A percentile compares a stretch with the other conserved stretches of the same genome.
Evolutionary conservation across 2,329 filamentous ascomycete species (phyloP).

Genomic region (Alternaria gaisen): DNA sequence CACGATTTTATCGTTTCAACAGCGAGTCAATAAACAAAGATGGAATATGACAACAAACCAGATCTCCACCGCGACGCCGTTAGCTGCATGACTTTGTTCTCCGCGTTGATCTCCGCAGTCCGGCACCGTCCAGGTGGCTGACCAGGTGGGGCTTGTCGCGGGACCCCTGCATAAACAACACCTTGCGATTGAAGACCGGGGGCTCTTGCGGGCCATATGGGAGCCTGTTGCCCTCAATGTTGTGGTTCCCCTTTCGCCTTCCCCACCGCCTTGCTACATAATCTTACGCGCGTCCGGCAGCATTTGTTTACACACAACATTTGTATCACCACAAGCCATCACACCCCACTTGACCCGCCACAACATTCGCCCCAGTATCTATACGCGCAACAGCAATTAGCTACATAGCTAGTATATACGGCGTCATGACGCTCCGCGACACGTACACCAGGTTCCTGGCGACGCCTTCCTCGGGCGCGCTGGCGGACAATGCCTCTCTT

Average conservation of each 20-base stretch:
- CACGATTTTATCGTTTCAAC: not conserved
- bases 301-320: slow-evolving; percentile 24
- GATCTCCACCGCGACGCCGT: slow-evolving; percentile 5
- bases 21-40: not conserved
- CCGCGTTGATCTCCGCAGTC: slow-evolving; percentile 22
- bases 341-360: slow-evolving; percentile 12
- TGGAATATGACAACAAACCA: not conserved
- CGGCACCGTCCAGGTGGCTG: slow-evolving; percentile 17
- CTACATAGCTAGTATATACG: slow-evolving; percentile 10
- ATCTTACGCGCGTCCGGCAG: slow-evolving; percentile 10
- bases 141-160: slow-evolving; percentile 16
- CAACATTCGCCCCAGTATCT: slow-evolving; percentile 10
- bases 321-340: slow-evolving; percentile 13
- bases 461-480: slow-evolving; percentile 53
- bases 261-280: slow-evolving; percentile 12
- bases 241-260: slow-evolving; percentile 24
- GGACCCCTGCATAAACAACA: slow-evolving; percentile 21
- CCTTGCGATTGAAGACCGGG: slow-evolving; percentile 13
- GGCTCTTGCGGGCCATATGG: slow-evolving; percentile 13
- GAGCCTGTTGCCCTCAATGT: slow-evolving; percentile 13
- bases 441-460: slow-evolving; percentile 60
- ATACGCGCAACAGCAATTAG: slow-evolving; percentile 23
- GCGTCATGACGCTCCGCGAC: slow-evolving; percentile 41
- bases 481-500: slow-evolving; percentile 57
- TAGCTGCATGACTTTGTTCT: slow-evolving; percentile 17